A percentile compares a stretch with the other conserved stretches of the same genome.
Conservation (phyloP, 2,329 filamentous ascomycete genomes). For the Karstenula rhodostoma region DNA sequence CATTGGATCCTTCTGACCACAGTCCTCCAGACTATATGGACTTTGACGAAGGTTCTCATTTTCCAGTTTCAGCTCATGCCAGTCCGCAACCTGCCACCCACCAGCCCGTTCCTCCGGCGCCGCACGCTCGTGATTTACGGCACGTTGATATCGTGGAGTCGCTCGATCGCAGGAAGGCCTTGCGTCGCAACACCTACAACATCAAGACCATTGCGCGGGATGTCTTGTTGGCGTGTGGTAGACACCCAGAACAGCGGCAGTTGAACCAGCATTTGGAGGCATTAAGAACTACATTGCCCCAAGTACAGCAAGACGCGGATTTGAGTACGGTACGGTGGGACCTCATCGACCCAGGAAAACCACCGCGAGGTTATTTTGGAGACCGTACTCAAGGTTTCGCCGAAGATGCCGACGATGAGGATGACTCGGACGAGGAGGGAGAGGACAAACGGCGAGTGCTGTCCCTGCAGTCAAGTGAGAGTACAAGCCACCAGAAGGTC, state of each 20-base stretch:
- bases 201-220: slow-evolving; percentile 69
- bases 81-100: slow-evolving; percentile 18
- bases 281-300: slow-evolving; percentile 53
- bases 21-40: slow-evolving; percentile 23
- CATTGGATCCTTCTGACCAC: slow-evolving; percentile 21
- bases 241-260: slow-evolving; percentile 65
- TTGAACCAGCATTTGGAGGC: slow-evolving; percentile 68
- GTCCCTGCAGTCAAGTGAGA: slow-evolving; percentile 28
- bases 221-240: slow-evolving; percentile 67
- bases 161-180: slow-evolving; percentile 57
- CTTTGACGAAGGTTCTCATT: slow-evolving; percentile 29
- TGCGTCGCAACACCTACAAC: slow-evolving; percentile 64
- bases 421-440: slow-evolving; percentile 45
- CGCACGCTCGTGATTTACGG: slow-evolving; percentile 25
- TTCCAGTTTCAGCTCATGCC: slow-evolving; percentile 28
- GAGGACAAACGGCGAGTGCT: slow-evolving; percentile 20
- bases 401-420: slow-evolving; percentile 47
- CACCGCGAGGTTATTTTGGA: slow-evolving; percentile 48
- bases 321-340: slow-evolving; percentile 69
- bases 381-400: slow-evolving; percentile 31
- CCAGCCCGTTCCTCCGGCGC: slow-evolving; percentile 16
- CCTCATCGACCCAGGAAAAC: slow-evolving; percentile 65
- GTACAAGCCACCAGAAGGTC: slow-evolving; percentile 32
- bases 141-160: slow-evolving; percentile 51
- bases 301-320: slow-evolving; percentile 59